Conservation (phyloP, 176 grass and related monocot genomes). For the Oryza glaberrima region DNA sequence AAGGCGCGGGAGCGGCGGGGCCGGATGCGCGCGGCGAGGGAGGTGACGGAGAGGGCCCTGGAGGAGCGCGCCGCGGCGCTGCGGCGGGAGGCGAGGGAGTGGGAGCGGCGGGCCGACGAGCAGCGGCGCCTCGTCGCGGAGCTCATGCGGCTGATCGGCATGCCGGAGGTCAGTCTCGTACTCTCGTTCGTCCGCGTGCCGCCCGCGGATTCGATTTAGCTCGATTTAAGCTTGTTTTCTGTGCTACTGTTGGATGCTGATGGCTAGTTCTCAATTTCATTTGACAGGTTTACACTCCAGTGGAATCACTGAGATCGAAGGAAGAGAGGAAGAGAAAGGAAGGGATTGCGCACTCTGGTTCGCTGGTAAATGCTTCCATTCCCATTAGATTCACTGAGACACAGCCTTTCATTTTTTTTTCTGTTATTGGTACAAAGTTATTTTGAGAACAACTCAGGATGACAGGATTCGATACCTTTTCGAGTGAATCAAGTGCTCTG, state of each 20-base stretch:
- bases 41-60: constrained; percentile 23
- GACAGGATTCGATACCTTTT: background rate
- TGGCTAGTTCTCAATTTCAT: background rate
- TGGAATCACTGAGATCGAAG: constrained; percentile 52
- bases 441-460: background rate
- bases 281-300: constrained; percentile 35
- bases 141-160: constrained; percentile 51
- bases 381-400: background rate
- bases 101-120: constrained; percentile 30
- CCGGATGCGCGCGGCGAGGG: constrained; percentile 36
- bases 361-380: constrained; percentile 17
- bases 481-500: background rate
- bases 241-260: background rate
- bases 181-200: too few relatives aligned
- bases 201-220: background rate
- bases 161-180: constrained; percentile 34
- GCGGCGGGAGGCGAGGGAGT: constrained; percentile 21
- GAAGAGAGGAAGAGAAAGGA: constrained; percentile 45
- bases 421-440: background rate
- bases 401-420: too few relatives aligned
- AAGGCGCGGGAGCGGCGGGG: constrained; percentile 44
- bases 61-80: background rate
- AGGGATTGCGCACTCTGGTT: background rate
- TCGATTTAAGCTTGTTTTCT: background rate
- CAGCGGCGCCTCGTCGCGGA: constrained; percentile 40